Evolutionary conservation across 805 yeast genomes (phyloP), one percentile per base, ranked within the genome.

Genomic region (Lachancea sp.): DNA sequence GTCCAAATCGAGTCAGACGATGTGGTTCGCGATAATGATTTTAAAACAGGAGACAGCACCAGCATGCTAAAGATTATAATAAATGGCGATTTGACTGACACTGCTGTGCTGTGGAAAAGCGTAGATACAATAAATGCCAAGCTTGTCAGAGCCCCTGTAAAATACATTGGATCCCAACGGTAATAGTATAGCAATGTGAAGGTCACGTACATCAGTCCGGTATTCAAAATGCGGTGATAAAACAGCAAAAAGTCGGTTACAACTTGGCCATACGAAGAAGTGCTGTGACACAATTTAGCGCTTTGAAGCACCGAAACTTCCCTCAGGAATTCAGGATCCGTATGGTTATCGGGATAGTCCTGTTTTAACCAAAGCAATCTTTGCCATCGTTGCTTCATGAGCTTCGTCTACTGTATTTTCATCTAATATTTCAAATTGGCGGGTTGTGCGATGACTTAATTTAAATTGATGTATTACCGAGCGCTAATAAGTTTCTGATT

Each of bases 1-100:
- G 95, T 88, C 97, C 97, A 90, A 45, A 92, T 87, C 12, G 96
- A 86, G 64, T 92, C 97, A 0, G 92, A 82, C 0, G 96, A 78
- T 0, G 96, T 87, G 0, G 96, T 83, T 52, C 79, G 77, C 0
- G 96, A 87, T 31, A 92, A 69, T 0, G 96, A 87, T 50, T 85
- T 83, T 36, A 92, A 71, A 1, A 92, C 90, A 0, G 98, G 98
- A 0, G 97, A 83, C 31, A 90, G 68, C 1, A 92, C 79, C 30
- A 87, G 66, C 29, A 89, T 65, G 3, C 84, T 74, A 43, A 89
- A 74, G 1, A 80, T 70, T 9, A 89, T 80, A 20, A 92, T 64
- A 2, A 77, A 43, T 2, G 86, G 74, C 1, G 94, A 82, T 58
- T 84, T 85, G 25, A 80, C 43, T 3, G 72, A 39, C 19, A 42